Percentiles rank a stretch among this genome's conserved stretches.
Conservation (phyloP, 225 moss, liverwort and hornwort species). For the Straminergon stramineum region DNA sequence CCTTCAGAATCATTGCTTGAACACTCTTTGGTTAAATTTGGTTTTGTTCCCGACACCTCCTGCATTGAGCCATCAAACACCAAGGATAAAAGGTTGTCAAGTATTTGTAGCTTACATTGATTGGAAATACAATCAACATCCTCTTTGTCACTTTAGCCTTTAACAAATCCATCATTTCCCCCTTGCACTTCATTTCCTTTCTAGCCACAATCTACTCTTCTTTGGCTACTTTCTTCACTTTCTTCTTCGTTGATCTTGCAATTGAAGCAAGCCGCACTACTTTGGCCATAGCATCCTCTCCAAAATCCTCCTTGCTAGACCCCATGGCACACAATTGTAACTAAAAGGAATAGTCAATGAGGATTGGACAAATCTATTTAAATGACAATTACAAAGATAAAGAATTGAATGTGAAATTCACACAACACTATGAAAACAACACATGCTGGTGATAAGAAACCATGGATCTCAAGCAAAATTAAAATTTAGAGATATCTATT, state of each 20-base stretch:
- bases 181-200: background rate
- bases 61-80: background rate
- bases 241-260: too few species aligned
- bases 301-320: background rate
- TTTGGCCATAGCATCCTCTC: too few species aligned
- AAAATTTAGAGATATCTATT: background rate
- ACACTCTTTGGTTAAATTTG: too few species aligned
- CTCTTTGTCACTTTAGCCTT: background rate
- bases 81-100: too few species aligned
- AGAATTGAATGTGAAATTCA: background rate
- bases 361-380: background rate
- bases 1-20: too few species aligned
- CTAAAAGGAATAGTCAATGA: background rate
- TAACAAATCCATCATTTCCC: background rate
- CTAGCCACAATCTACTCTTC: rapidly evolving
- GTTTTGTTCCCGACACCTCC: rapidly evolving
- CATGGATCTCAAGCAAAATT: background rate
- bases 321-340: background rate
- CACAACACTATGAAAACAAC: background rate
- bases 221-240: too few species aligned
- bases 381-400: too few species aligned
- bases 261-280: background rate
- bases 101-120: too few species aligned
- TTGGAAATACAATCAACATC: background rate
- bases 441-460: background rate